Conservation (phyloP, 805 yeast genomes). For the Brettanomyces sp. region DNA sequence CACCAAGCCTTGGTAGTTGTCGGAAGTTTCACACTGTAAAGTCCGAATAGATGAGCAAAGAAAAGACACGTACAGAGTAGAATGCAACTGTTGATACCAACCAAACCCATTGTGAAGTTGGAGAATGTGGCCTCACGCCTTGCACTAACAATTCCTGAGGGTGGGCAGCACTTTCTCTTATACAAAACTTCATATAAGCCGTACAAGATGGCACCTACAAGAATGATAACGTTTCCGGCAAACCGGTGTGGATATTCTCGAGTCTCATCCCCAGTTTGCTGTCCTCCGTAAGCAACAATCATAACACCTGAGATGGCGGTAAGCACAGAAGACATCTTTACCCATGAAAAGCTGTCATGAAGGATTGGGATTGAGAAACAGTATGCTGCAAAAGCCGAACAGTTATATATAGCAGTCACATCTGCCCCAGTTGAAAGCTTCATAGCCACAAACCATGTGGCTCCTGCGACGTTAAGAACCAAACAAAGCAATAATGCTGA, state of each 20-base stretch:
- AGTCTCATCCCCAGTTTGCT: constrained; percentile 7
- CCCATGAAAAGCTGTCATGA: constrained; percentile 52
- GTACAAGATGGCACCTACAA: constrained; percentile 65
- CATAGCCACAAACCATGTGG: constrained; percentile 83
- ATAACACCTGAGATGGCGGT: constrained; percentile 70
- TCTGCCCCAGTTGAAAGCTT: constrained; percentile 73
- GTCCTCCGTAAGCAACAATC: constrained; percentile 63
- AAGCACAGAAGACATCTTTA: constrained; percentile 58
- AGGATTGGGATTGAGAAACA: constrained; percentile 72
- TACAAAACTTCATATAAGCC: constrained; percentile 81
- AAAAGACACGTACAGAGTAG: constrained; percentile 41
- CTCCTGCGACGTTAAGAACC: constrained; percentile 66
- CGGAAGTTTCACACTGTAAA: constrained; percentile 52
- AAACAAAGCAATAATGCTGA: constrained; percentile 38
- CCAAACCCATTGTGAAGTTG: constrained; percentile 58
- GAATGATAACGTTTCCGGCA: constrained; percentile 62
- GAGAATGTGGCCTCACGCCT: constrained; percentile 75
- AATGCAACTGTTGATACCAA: constrained; percentile 50
- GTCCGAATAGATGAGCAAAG: constrained; percentile 40
- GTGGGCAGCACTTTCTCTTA: constrained; percentile 69
- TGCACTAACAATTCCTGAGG: constrained; percentile 46
- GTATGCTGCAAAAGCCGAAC: constrained; percentile 83
- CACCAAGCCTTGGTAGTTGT: constrained; percentile 30
- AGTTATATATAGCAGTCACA: constrained; percentile 84
- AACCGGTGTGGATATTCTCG: constrained; percentile 46